Base-by-base conservation (phyloP, 495 filamentous ascomycete species). In the Aspergillus ellipticus region DNA sequence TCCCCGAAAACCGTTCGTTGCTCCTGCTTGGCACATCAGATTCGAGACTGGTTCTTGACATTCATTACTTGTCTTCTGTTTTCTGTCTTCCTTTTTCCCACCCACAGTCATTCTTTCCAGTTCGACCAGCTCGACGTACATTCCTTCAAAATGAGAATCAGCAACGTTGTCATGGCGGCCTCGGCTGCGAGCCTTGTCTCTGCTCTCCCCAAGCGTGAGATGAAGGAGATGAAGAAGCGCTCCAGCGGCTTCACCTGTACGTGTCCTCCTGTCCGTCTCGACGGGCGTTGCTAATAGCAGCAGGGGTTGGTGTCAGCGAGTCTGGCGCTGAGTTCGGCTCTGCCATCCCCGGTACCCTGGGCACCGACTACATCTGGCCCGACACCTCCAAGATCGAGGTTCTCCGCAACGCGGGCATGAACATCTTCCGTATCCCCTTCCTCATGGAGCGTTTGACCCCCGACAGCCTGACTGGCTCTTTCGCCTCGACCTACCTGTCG, bases 381-480 rank as follows among this genome's bases (percentile, higher is more conserved):
- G 76, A 73, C 21, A 77, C 79, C 21, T 69, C 71, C 37, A 72
- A 76, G 55, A 80, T 85, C 48, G 56, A 83, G 74, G 80, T 78
- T 15, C 74, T 89, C 66, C 73, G 85, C 22, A 73, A 73, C 57
- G 76, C 76, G 33, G 86, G 86, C 19, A 81, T 86, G 74, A 90
- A 89, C 69, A 80, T 79, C 55, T 89, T 89, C 80, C 84, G 86
- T 46, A 72, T 90, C 50, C 78, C 82, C 1, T 82, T 88, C 70
- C 68, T 85, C 69, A 89, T 89, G 86, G 87, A 90, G 71, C 83
- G 86, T 49, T 68, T 89, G 31, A 72, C 80, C 22, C 86, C 80
- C 2, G 71, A 64, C 53, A 63, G 71, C 49, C 59, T 88, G 58
- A 75, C 75, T 28, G 71, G 72, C 21, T 58, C 66, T 24, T 46